Evolutionary conservation across 106 monocot species (phyloP), one percentile per base, ranked within the genome.

Genomic region (Triglochin maritima): DNA sequence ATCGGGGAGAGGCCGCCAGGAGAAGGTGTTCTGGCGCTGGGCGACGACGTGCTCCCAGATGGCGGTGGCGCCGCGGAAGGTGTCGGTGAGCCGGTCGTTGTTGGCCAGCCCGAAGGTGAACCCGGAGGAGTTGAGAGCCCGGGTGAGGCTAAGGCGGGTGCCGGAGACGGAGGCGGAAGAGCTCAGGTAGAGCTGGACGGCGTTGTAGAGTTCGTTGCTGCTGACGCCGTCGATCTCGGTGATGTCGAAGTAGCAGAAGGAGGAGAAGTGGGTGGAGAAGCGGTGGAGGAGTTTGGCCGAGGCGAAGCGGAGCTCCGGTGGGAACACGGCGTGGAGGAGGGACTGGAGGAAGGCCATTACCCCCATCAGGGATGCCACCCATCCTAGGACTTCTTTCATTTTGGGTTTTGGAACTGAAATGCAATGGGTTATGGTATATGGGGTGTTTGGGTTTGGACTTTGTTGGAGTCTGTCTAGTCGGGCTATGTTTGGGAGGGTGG

Each of bases 181-280:
- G 78, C 84, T 84, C 7, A 93, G 84, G 67, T 93, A 93, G 68
- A 86, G 78, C 73, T 89, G 89, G 46, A 89, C 89, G 58, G 93
- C 86, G 65, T 73, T 82, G 81, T 93, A 89, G 66, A 93, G 84
- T 80, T 93, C 89, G 70, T 93, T 93, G 72, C 84, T 93, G 81
- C 70, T 86, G 15, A 93, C 84, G 29, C 89, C 89, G 65, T 93
- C 89, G 71, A 76, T 84, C 69, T 89, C 89, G 3, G 81, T 80
- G 59, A 89, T 86, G 78, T 89, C 86, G 69, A 89, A 89, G 83
- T 82, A 93, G 83, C 81, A 86, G 78, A 83, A 86, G 61, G 79
- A 17, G 56, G 93, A 93, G 78, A 84, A 86, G 73, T 62, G 69
- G 56, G 9, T 12, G 76, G 70, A 72, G 48, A 78, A 7, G 65